Conservation (phyloP, 345 rosid genomes). For the Gynandropsis gynandra region DNA sequence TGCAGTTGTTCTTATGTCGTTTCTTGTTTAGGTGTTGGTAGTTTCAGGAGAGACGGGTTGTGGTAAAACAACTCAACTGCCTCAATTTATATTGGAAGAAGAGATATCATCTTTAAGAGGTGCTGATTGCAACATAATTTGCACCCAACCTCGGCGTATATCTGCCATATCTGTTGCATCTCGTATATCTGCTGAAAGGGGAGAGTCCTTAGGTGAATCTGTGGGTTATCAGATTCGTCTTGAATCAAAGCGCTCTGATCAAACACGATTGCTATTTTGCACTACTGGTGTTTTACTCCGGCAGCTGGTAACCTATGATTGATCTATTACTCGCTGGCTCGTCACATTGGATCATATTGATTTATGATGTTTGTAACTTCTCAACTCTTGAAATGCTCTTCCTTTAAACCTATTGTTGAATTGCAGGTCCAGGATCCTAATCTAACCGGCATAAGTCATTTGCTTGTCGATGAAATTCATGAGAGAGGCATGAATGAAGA, state of each 20-base stretch:
- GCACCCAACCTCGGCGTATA: slow-evolving; percentile 96
- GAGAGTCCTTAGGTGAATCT: slow-evolving; percentile 78
- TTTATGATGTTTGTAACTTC: background rate
- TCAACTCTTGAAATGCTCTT: slow-evolving; percentile 4
- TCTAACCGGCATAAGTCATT: slow-evolving; percentile 73
- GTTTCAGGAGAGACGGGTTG: slow-evolving; percentile 98
- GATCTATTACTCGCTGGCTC: slow-evolving; percentile 8
- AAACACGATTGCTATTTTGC: slow-evolving; percentile 83
- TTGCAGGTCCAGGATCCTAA: slow-evolving; percentile 80
- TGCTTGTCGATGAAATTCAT: slow-evolving; percentile 95
- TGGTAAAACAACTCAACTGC: slow-evolving; percentile 97
- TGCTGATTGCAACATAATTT: slow-evolving; percentile 76
- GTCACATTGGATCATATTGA: slow-evolving; percentile 8
- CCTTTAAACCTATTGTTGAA: slow-evolving; percentile 23
- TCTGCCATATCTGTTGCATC: slow-evolving; percentile 95
- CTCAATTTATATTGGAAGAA: slow-evolving; percentile 88
- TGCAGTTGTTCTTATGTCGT: slow-evolving; percentile 10
- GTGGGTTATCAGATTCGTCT: slow-evolving; percentile 96
- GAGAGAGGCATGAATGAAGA: slow-evolving; percentile 99
- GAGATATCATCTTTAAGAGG: slow-evolving; percentile 71
- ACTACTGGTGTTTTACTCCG: slow-evolving; percentile 93
- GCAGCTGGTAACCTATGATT: slow-evolving; percentile 47
- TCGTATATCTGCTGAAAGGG: slow-evolving; percentile 89
- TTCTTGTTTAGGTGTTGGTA: slow-evolving; percentile 54
- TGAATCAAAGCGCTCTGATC: slow-evolving; percentile 69